Conservation (phyloP, 257 asterid genomes). For the Solanum chilense region DNA sequence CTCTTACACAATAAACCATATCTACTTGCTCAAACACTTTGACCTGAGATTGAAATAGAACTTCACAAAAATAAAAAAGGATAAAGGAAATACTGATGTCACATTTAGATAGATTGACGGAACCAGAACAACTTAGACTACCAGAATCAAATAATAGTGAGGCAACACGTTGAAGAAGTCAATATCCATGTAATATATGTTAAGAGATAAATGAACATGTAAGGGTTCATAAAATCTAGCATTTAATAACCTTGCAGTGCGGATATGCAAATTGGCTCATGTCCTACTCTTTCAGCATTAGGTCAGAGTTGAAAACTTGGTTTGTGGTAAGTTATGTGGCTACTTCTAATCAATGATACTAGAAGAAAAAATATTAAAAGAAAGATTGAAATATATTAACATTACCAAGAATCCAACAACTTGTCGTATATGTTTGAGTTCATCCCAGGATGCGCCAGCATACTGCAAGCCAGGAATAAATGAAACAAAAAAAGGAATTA, state of each 20-base stretch:
- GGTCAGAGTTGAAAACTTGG: not conserved
- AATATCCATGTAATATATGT: not conserved
- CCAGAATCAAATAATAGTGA: not conserved
- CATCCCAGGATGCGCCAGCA: constrained; percentile 97
- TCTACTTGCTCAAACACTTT: not conserved
- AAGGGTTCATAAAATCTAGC: not conserved
- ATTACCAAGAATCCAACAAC: constrained; percentile 98
- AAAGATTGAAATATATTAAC: constrained; percentile 8
- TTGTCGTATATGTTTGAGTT: constrained; percentile 92
- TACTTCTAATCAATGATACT: not conserved
- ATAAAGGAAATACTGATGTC: not conserved
- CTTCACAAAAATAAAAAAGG: not conserved
- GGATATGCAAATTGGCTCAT: not conserved
- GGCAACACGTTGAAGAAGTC: not conserved
- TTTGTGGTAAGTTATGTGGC: not conserved
- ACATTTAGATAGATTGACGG: not conserved
- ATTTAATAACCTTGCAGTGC: not conserved
- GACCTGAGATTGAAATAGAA: not conserved
- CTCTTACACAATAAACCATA: not conserved
- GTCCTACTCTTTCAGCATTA: not conserved
- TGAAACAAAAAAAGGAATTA: not conserved
- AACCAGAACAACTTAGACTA: not conserved
- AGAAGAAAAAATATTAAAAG: not conserved
- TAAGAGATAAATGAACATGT: not conserved
- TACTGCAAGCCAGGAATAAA: constrained; percentile 34